These are phyloP conservation scores for Colletotrichum horii DNA, from an alignment of 2,329 filamentous ascomycete genomes.

Conservation along the genomic window DNA sequence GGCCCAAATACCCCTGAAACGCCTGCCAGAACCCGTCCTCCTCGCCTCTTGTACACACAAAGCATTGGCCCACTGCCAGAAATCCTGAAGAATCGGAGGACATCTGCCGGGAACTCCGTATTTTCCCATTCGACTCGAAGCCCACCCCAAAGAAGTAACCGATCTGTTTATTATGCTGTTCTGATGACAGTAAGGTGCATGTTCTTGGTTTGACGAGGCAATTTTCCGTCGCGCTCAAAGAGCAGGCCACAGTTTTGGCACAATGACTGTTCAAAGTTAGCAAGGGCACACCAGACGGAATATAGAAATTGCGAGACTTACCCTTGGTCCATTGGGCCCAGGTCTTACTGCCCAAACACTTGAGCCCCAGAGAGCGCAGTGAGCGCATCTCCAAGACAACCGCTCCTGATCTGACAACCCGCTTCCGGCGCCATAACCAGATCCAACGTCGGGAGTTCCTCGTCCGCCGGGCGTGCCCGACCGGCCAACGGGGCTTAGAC, in stretches of 20 bases:
- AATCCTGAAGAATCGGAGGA: constrained; percentile 34
- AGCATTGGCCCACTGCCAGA: not conserved
- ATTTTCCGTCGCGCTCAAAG: constrained; percentile 84
- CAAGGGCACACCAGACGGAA: constrained; percentile 24
- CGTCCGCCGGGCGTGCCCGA: constrained; percentile 71
- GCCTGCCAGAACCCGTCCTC: constrained; percentile 7
- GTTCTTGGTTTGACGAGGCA: constrained; percentile 56
- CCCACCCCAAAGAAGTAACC: not conserved
- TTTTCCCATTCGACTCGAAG: not conserved
- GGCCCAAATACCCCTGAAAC: constrained; percentile 15
- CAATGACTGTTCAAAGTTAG: constrained; percentile 63
- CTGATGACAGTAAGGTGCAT: constrained; percentile 21
- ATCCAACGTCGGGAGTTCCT: constrained; percentile 79
- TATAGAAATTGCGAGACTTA: constrained; percentile 50
- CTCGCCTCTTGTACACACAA: constrained; percentile 10
- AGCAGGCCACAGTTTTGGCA: constrained; percentile 93
- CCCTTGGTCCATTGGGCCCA: constrained; percentile 82
- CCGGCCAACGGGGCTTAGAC: constrained; percentile 79
- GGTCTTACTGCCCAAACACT: constrained; percentile 95
- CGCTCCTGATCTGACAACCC: constrained; percentile 79
- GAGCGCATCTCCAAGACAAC: constrained; percentile 82
- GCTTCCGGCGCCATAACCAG: constrained; percentile 72
- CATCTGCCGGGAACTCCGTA: not conserved
- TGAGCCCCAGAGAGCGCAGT: constrained; percentile 87
- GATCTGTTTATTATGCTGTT: constrained; percentile 3